A percentile compares a stretch with the other conserved stretches of the same genome.
Conservation (phyloP, 2,329 filamentous ascomycete species). For the Pezicula carpinea region DNA sequence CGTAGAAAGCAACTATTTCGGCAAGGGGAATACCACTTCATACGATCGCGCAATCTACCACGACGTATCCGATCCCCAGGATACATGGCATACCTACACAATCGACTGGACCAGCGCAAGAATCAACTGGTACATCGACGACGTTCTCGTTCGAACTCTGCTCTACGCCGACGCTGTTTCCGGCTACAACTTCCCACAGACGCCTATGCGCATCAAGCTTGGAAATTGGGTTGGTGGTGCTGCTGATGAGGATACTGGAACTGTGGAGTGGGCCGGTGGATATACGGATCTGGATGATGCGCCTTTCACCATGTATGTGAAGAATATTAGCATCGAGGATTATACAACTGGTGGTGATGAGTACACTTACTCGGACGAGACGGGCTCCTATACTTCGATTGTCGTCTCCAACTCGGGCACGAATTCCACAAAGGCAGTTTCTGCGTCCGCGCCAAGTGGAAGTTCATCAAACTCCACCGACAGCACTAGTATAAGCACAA, state of each 20-base stretch:
- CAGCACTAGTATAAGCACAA: not conserved
- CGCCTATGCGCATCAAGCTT: constrained; percentile 67
- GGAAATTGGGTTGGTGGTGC: constrained; percentile 65
- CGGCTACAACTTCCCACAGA: constrained; percentile 66
- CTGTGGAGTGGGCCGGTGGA: constrained; percentile 67
- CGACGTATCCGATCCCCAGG: constrained; percentile 50
- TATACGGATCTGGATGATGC: constrained; percentile 58
- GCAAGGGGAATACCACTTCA: constrained; percentile 65
- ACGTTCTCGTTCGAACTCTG: constrained; percentile 59
- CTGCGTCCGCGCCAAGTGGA: not conserved
- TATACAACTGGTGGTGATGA: constrained; percentile 51
- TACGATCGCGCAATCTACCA: constrained; percentile 67
- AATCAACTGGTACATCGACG: constrained; percentile 68
- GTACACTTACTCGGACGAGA: not conserved
- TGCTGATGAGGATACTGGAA: constrained; percentile 46
- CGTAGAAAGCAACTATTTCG: constrained; percentile 72
- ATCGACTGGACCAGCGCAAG: constrained; percentile 64
- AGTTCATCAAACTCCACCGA: not conserved
- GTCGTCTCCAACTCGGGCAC: not conserved
- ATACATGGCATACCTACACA: constrained; percentile 66
- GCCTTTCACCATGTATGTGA: constrained; percentile 72
- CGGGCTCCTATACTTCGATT: not conserved
- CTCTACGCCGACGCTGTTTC: constrained; percentile 55
- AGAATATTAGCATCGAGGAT: constrained; percentile 53
- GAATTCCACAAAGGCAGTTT: not conserved